Evolutionary conservation across 495 filamentous ascomycete genomes (phyloP), one percentile per base, ranked within the genome.

Genomic region (Penicillium egyptiacum): DNA sequence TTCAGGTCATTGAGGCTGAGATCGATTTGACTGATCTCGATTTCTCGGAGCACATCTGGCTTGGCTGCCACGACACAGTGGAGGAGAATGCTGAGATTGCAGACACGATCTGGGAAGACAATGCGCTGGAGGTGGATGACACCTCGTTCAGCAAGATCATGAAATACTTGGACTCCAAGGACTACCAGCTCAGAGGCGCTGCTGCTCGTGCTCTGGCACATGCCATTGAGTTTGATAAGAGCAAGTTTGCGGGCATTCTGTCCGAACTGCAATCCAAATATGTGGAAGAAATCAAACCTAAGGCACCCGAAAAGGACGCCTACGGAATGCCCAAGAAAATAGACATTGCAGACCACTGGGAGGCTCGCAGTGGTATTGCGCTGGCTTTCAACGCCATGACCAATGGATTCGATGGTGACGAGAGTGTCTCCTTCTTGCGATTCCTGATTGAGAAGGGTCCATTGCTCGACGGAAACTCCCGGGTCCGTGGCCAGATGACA

Each of bases 61-160:
- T 98, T 22, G 87, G 86, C 50, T 93, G 84, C 69, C 92, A 98
- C 64, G 94, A 98, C 57, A 89, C 94, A 55, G 83, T 89, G 1
- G 85, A 91, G 12, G 94, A 97, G 64, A 97, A 98, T 62, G 81
- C 78, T 6, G 90, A 96, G 37, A 76, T 96, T 28, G 93, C 88
- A 2, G 81, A 81, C 26, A 83, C 89, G 0, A 97, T 98, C 35
- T 98, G 95, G 94, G 90, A 96, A 69, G 93, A 95, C 58, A 96
- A 92, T 67, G 88, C 81, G 1, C 83, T 98, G 46, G 75, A 91
- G 59, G 71, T 89, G n/a, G 80, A 86, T 50, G 79, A 86, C 5
- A 72, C 85, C 4, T 79, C 90, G 2, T 83, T 81, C 44, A 68
- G 73, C 47, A 79, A 76, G 55, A 85, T 92, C 61, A 76, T 94